Percentiles rank a stretch among this genome's conserved stretches.
Evolutionary conservation across 73 alveolate genomes (phyloP).

Genomic region (Paramecium pentaurelia): DNA sequence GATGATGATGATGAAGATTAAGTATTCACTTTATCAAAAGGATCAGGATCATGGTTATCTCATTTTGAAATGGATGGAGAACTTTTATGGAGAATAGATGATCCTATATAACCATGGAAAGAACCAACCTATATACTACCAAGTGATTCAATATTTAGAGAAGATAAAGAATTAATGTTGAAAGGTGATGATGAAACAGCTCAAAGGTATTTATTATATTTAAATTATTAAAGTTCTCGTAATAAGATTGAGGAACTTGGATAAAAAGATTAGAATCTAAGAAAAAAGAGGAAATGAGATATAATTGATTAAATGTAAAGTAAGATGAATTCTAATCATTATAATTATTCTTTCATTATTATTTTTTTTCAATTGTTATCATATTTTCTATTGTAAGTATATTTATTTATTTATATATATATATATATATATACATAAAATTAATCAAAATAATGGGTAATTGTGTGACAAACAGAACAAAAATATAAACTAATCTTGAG

Average conservation of each 20-base stretch:
- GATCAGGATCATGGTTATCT: slow-evolving; percentile 51
- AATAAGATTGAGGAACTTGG: not conserved
- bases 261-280: not conserved
- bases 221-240: not conserved
- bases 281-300: not conserved
- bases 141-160: slow-evolving; percentile 39
- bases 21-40: not conserved
- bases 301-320: not conserved
- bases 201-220: not conserved
- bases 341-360: not conserved
- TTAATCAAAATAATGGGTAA: not conserved
- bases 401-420: not conserved
- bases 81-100: slow-evolving; percentile 41
- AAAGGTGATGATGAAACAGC: not conserved
- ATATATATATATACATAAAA: not conserved
- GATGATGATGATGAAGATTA: slow-evolving; percentile 44
- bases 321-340: not conserved
- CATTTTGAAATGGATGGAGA: slow-evolving; percentile 23
- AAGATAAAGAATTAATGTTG: not conserved
- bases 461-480: slow-evolving; percentile 12
- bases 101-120: not conserved
- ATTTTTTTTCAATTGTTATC: not conserved
- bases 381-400: not conserved
- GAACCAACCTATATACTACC: not conserved
- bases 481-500: not conserved